Conservation (phyloP, 2,329 filamentous ascomycete species). For the Trichoderma atroviride region DNA sequence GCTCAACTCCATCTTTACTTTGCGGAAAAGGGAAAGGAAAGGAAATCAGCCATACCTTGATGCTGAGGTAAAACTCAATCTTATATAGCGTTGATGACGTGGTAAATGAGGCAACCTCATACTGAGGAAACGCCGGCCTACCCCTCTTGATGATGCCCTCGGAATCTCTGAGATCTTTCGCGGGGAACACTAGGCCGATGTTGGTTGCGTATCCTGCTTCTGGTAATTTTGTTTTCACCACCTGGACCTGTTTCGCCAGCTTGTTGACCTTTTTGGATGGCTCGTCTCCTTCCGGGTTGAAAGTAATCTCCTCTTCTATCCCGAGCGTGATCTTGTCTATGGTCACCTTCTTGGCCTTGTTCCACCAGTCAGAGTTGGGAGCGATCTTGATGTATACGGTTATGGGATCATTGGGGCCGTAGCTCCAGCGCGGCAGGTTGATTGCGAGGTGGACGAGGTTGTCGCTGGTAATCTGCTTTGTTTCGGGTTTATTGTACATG, state of each 20-base stretch:
- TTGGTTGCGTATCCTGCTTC: conserved; percentile 93
- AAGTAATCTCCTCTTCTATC: conserved; percentile 98
- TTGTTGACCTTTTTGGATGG: conserved; percentile 87
- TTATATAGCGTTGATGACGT: conserved; percentile 95
- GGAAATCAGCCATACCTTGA: conserved; percentile 67
- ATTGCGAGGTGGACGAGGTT: conserved; percentile 91
- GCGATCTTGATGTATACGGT: conserved; percentile 94
- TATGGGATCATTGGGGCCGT: conserved; percentile 91
- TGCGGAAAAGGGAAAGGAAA: too few species aligned
- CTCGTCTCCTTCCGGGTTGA: conserved; percentile 95
- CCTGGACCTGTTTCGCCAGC: conserved; percentile 80
- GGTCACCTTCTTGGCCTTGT: conserved; percentile 86
- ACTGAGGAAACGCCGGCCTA: conserved; percentile 85
- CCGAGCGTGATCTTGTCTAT: conserved; percentile 92
- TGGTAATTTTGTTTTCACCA: conserved; percentile 80
- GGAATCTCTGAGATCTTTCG: conserved; percentile 81
- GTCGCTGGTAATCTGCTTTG: conserved; percentile 81
- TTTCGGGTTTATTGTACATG: conserved; percentile 98
- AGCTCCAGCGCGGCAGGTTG: conserved; percentile 92
- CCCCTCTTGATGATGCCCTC: conserved; percentile 86
- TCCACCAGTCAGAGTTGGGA: conserved; percentile 89
- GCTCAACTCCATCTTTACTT: conserved; percentile 8
- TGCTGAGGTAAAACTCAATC: conserved; percentile 93
- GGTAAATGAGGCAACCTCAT: conserved; percentile 87
- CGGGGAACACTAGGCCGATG: conserved; percentile 85